Evolutionary conservation across 2,329 filamentous ascomycete genomes (phyloP), one percentile per base, ranked within the genome.

Genomic region (Botrytis byssoidea): DNA sequence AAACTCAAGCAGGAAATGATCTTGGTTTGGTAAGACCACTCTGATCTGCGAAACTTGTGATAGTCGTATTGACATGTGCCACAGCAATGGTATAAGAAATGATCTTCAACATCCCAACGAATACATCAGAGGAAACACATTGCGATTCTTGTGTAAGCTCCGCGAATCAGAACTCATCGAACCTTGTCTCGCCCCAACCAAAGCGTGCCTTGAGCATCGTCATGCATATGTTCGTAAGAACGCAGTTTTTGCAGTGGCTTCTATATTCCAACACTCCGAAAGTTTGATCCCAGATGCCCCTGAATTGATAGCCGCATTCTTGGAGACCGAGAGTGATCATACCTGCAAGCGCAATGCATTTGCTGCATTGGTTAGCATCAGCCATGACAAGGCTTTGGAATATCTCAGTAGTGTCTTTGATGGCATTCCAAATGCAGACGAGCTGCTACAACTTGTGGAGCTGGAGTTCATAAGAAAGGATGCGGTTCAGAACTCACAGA

Each of bases 1-100:
- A 99, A 98, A 88, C 86, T 99, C 77, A 98, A 98, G 88, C 96
- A 99, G 85, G 96, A 99, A 85, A 98, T 98, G 94, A 99, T 99
- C 83, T 86, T 99, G 81, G 96, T 99, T 80, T 99, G 96, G 95
- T 98, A 87, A 82, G 83, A 79, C 61, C 60, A 37, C 32, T 48
- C 20, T 64, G 40, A 63, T n/a, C 46, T 72, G 72, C 70, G 55
- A 71, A 35, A 35, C 29, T 68, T 16, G 10, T 29, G 32, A 18
- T 57, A 40, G 25, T 42, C 64, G 4, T 73, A 35, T 51, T 66
- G 46, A 63, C 55, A 48, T 40, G 12, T 60, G 22, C n/a, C 25
- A 71, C 80, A 98, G 95, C 84, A 99, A 99, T 84, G 96, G 96
- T 77, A 98, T 99, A 81, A 92, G 95, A 81, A 97, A 98, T 83